phyloP scores from a whole-genome alignment of 768 basidiomycete genomes.

The Trametes gibbosa region DNA sequence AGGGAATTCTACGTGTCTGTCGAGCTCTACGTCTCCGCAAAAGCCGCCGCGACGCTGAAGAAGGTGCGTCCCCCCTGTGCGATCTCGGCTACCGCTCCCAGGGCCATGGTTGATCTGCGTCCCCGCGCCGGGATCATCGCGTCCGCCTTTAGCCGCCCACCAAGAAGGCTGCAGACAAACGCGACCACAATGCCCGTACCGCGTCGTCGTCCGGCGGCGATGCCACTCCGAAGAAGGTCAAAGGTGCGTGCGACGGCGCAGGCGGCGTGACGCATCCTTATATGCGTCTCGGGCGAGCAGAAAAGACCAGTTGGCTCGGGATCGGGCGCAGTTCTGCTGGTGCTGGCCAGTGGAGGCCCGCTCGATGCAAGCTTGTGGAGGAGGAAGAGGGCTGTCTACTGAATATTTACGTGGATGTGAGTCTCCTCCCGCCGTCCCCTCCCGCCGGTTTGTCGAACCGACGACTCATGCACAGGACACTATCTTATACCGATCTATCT shows the following conservation, averaged over 20 bases:
- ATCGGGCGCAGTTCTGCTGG: constrained; percentile 49
- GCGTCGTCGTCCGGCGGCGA: constrained; percentile 38
- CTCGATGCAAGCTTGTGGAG: constrained; percentile 67
- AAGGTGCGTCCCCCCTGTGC: constrained; percentile 43
- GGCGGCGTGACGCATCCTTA: background rate
- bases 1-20: constrained; percentile 60
- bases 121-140: background rate
- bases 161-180: constrained; percentile 52
- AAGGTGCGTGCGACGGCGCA: constrained; percentile 42
- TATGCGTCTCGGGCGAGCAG: constrained; percentile 34
- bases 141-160: constrained; percentile 40
- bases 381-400: constrained; percentile 66
- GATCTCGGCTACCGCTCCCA: constrained; percentile 9
- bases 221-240: constrained; percentile 50
- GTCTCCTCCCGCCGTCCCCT: constrained; percentile 21
- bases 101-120: background rate
- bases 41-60: constrained; percentile 47
- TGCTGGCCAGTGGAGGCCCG: constrained; percentile 68
- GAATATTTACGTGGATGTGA: constrained; percentile 74
- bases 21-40: constrained; percentile 59
- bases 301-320: constrained; percentile 72
- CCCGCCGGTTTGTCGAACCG: background rate
- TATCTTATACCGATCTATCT: constrained; percentile 69
- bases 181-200: constrained; percentile 35
- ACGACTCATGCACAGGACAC: constrained; percentile 50